A percentile compares a stretch with the other conserved stretches of the same genome.
Evolutionary conservation across 805 yeast genomes (phyloP).

Genomic region (Kurtzmaniella fragi): DNA sequence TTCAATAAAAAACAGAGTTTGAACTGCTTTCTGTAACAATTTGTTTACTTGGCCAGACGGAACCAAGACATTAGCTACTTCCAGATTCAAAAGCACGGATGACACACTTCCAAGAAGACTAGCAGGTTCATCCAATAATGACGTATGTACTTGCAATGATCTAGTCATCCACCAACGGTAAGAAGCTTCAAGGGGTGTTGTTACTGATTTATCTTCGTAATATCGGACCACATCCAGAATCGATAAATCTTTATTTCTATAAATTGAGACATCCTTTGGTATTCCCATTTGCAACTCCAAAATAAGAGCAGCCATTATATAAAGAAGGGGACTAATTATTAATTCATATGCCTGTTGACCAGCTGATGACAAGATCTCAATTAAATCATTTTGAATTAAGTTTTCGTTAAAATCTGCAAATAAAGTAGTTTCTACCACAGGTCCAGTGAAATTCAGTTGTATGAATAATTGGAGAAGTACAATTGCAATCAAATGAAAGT

Average conservation of each 20-base stretch:
- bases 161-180: conserved; percentile 75
- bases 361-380: conserved; percentile 43
- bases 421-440: conserved; percentile 43
- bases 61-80: conserved; percentile 22
- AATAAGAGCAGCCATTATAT: conserved; percentile 23
- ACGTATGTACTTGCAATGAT: conserved; percentile 57
- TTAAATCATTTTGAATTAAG: conserved; percentile 22
- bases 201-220: conserved; percentile 2
- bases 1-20: conserved; percentile 57
- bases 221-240: conserved; percentile 21
- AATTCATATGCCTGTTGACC: conserved; percentile 71
- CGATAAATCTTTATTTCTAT: conserved; percentile 22
- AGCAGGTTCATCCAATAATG: conserved; percentile 60
- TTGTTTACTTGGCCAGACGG: conserved; percentile 26
- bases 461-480: conserved; percentile 63
- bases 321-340: conserved; percentile 29
- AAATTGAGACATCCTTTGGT: conserved; percentile 30
- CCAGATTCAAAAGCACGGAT: conserved; percentile 32
- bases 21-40: conserved; percentile 30
- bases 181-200: conserved; percentile 37
- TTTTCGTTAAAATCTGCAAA: conserved; percentile 19
- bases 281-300: conserved; percentile 42
- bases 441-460: conserved; percentile 83
- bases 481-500: conserved; percentile 45
- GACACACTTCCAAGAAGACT: conserved; percentile 42